phyloP scores from a whole-genome alignment of 305 asterid genomes.

The Caryopteris hybrid region DNA sequence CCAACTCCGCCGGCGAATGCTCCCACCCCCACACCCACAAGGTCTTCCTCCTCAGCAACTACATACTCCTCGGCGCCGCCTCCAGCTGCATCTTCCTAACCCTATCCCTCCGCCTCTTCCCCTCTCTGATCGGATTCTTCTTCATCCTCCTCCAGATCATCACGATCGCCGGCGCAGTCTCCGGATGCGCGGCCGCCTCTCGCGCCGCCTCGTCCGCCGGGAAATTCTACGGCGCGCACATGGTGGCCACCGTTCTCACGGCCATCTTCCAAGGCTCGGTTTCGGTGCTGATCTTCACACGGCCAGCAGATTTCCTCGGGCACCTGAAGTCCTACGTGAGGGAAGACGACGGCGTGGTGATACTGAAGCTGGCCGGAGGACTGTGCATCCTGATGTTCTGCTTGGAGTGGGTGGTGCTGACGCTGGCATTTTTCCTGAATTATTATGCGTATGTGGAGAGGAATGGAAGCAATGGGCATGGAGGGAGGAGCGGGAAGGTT shows the following conservation, averaged over 20 bases:
- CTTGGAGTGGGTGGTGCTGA: constrained; percentile 86
- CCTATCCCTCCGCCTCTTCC: constrained; percentile 87
- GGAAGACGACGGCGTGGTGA: constrained; percentile 77
- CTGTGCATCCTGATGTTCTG: constrained; percentile 62
- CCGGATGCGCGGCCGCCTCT: constrained; percentile 83
- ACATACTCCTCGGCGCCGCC: constrained; percentile 76
- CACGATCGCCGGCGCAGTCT: constrained; percentile 77
- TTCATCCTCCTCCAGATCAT: constrained; percentile 78
- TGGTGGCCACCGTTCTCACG: constrained; percentile 80
- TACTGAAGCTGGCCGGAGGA: constrained; percentile 75
- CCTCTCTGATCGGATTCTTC: constrained; percentile 71
- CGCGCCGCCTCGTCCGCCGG: constrained; percentile 48
- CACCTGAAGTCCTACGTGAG: constrained; percentile 77
- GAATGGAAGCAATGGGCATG: constrained; percentile 27
- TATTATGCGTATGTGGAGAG: constrained; percentile 72
- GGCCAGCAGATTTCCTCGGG: constrained; percentile 67
- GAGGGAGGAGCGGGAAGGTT: constrained; percentile 39
- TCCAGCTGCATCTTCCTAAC: constrained; percentile 91
- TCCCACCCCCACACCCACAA: constrained; percentile 57
- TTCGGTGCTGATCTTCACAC: constrained; percentile 75
- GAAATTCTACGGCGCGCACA: constrained; percentile 81
- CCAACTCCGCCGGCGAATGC: constrained; percentile 31
- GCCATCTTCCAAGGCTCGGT: constrained; percentile 97
- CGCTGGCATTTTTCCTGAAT: constrained; percentile 76
- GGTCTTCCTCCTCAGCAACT: constrained; percentile 64